These are phyloP conservation scores for Paraphoma chrysanthemicola DNA, from an alignment of 2,329 filamentous ascomycete species.

Conservation along the genomic window DNA sequence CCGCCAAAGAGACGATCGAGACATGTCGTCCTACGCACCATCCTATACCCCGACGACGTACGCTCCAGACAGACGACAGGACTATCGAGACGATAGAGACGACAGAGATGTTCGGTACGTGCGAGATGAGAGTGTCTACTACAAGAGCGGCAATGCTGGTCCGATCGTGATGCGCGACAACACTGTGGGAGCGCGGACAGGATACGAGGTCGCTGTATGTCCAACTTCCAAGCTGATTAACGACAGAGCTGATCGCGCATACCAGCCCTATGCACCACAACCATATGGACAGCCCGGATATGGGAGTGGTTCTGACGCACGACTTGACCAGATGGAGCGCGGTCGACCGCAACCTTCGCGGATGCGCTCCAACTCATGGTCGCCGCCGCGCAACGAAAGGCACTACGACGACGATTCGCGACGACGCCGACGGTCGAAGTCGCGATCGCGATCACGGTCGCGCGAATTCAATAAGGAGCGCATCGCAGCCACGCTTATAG, in stretches of 20 bases:
- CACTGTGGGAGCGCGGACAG: conserved; percentile 13
- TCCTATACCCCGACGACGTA: conserved; percentile 9
- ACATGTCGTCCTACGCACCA: conserved; percentile 20
- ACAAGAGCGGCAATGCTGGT: conserved; percentile 18
- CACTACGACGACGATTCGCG: conserved; percentile 18
- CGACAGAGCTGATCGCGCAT: background rate
- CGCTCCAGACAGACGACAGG: conserved; percentile 13
- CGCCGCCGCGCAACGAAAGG: conserved; percentile 30
- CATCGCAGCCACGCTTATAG: conserved; percentile 35
- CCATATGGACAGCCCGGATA: background rate
- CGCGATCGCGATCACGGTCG: conserved; percentile 26
- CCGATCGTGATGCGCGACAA: conserved; percentile 19
- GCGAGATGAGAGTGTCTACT: conserved; percentile 22
- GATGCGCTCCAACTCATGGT: conserved; percentile 37
- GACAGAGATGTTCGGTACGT: conserved; percentile 17
- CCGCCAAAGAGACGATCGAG: conserved; percentile 4
- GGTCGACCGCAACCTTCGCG: conserved; percentile 26
- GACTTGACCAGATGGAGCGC: conserved; percentile 11
- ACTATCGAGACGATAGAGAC: conserved; percentile 15
- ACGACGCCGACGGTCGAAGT: conserved; percentile 16
- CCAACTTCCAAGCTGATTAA: conserved; percentile 1
- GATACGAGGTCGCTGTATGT: conserved; percentile 25
- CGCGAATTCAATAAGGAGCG: conserved; percentile 22
- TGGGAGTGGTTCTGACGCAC: conserved; percentile 10
- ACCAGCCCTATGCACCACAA: conserved; percentile 3